Percentiles rank a stretch among this genome's conserved stretches.
These are phyloP conservation scores for Vicia sativa DNA, from an alignment of 306 rosid genomes.

Conservation along the genomic window DNA sequence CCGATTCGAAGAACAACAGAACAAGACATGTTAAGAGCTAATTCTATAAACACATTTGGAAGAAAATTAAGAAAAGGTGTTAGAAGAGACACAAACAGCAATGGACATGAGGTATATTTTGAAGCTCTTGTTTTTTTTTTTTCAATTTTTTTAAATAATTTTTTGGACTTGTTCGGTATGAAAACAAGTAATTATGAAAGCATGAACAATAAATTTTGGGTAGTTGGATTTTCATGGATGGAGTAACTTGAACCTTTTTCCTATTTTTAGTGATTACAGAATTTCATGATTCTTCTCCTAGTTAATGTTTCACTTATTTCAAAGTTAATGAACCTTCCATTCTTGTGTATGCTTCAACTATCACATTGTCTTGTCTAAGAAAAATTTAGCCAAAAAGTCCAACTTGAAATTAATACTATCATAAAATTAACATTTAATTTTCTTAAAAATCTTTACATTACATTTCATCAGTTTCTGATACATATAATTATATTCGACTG, in stretches of 20 bases:
- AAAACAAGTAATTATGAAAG: not conserved
- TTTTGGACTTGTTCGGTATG: constrained; percentile 8
- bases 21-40: constrained; percentile 79
- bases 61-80: constrained; percentile 65
- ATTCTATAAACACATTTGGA: constrained; percentile 74
- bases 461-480: too few relatives aligned
- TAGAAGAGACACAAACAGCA: constrained; percentile 82
- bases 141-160: not conserved
- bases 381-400: constrained; percentile 19
- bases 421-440: not conserved
- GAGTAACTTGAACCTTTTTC: constrained; percentile 36
- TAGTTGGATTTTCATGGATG: constrained; percentile 23
- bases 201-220: constrained; percentile 14
- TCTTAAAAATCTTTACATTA: too few relatives aligned
- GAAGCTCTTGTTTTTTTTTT: not conserved
- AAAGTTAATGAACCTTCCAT: constrained; percentile 17
- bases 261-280: constrained; percentile 39
- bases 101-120: constrained; percentile 89
- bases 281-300: constrained; percentile 41
- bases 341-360: constrained; percentile 25
- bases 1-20: constrained; percentile 90
- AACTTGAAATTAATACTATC: constrained; percentile 15
- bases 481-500: too few relatives aligned
- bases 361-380: constrained; percentile 30
- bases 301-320: constrained; percentile 45